phyloP scores from a whole-genome alignment of 208 protist genomes.

The Trypanosoma congolense region DNA sequence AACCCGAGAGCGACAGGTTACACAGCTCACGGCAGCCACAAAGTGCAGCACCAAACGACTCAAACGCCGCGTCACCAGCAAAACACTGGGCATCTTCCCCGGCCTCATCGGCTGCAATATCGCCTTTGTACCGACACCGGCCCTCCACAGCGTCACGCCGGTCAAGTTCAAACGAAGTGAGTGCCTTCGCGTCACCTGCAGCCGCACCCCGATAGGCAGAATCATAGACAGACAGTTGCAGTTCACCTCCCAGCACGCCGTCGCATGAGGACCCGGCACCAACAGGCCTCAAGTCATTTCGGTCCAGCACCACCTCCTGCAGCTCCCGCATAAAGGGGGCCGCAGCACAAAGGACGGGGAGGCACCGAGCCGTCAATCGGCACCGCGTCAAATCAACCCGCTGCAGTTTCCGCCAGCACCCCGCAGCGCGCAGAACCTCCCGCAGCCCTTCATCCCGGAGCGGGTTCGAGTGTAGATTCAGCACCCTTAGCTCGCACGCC shows the following conservation, averaged over 20 bases:
- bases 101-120: not conserved
- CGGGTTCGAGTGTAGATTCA: conserved; percentile 57
- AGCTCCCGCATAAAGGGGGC: conserved; percentile 28
- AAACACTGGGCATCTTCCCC: not conserved
- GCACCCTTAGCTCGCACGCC: conserved; percentile 25
- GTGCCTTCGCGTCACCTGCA: conserved; percentile 33
- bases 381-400: conserved; percentile 67
- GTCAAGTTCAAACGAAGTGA: conserved; percentile 75
- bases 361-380: conserved; percentile 40
- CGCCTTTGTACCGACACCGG: conserved; percentile 49
- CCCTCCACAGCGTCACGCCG: conserved; percentile 55
- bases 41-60: conserved; percentile 46
- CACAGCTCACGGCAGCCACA: conserved; percentile 38
- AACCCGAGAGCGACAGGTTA: conserved; percentile 50
- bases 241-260: not conserved
- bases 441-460: conserved; percentile 44
- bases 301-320: conserved; percentile 45
- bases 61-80: conserved; percentile 17
- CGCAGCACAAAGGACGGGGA: conserved; percentile 27
- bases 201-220: conserved; percentile 33
- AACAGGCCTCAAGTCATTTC: conserved; percentile 49
- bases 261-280: too few relatives aligned
- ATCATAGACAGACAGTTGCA: conserved; percentile 66
- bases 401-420: conserved; percentile 45
- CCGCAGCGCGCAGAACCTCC: conserved; percentile 25